A percentile compares a stretch with the other conserved stretches of the same genome.
Evolutionary conservation across 148 eudicot genomes (phyloP).

Genomic region (Selenicereus undatus): DNA sequence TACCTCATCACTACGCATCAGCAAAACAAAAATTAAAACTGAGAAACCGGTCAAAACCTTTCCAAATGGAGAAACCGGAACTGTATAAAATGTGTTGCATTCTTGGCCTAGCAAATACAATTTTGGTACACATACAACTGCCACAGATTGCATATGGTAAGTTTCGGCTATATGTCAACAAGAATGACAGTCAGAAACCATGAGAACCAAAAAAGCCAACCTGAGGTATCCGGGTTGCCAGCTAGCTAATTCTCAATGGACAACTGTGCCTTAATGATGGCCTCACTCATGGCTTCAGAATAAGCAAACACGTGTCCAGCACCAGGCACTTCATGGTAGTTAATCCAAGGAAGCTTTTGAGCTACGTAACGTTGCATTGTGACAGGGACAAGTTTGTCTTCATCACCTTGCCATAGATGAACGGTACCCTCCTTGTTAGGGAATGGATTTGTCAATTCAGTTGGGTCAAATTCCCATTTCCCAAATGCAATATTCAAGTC

Average conservation of each 20-base stretch:
- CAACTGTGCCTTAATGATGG: constrained; percentile 48
- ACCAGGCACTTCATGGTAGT: constrained; percentile 64
- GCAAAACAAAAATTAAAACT: not conserved
- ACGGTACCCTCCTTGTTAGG: constrained; percentile 50
- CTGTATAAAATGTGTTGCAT: not conserved
- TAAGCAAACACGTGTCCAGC: constrained; percentile 63
- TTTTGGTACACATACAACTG: not conserved
- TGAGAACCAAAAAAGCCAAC: not conserved
- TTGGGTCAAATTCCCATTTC: constrained; percentile 75
- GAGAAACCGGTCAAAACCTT: not conserved
- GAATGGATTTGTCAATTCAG: constrained; percentile 55
- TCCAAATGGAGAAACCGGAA: not conserved
- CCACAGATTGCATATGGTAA: not conserved
- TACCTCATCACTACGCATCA: not conserved
- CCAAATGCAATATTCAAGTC: constrained; percentile 62
- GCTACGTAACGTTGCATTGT: constrained; percentile 34
- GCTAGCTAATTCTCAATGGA: constrained; percentile 21
- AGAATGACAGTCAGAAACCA: not conserved
- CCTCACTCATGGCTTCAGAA: constrained; percentile 53
- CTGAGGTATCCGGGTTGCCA: not conserved
- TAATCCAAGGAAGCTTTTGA: constrained; percentile 62
- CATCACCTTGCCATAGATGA: constrained; percentile 87
- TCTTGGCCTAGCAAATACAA: not conserved
- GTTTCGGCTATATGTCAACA: not conserved
- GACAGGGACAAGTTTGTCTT: constrained; percentile 49